Evolutionary conservation across 768 basidiomycete genomes (phyloP).

Genomic region (Xerocomellus chrysenteron): DNA sequence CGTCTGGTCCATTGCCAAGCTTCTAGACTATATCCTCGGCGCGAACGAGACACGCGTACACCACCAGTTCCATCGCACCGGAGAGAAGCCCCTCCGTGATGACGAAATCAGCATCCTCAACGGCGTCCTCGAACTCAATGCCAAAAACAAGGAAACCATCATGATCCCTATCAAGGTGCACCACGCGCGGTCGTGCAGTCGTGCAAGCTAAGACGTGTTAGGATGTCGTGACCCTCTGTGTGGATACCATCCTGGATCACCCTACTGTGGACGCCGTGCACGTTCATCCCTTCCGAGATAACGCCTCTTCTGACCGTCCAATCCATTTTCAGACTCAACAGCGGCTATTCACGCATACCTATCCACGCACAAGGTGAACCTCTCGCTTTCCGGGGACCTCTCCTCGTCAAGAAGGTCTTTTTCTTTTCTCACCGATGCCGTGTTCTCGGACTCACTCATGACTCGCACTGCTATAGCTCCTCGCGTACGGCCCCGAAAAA

Average conservation of each 20-base stretch:
- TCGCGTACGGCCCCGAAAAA: slow-evolving; percentile 86
- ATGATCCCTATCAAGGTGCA: slow-evolving; percentile 77
- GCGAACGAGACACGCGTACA: too few species aligned
- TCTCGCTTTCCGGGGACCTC: slow-evolving; percentile 72
- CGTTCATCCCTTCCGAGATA: slow-evolving; percentile 20
- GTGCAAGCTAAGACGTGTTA: slow-evolving; percentile 22
- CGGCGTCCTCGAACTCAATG: slow-evolving; percentile 75
- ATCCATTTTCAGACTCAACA: slow-evolving; percentile 48
- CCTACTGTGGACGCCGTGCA: slow-evolving; percentile 74
- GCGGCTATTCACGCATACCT: slow-evolving; percentile 91
- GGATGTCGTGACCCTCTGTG: slow-evolving; percentile 81
- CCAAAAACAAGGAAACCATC: slow-evolving; percentile 71
- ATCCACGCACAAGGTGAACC: slow-evolving; percentile 74
- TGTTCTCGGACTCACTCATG: not conserved
- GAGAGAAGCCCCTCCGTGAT: slow-evolving; percentile 72
- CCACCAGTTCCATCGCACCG: slow-evolving; percentile 74
- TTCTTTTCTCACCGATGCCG: not conserved
- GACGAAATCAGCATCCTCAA: slow-evolving; percentile 82
- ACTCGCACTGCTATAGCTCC: slow-evolving; percentile 48
- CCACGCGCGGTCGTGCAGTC: not conserved
- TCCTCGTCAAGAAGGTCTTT: slow-evolving; percentile 79
- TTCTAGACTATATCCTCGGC: slow-evolving; percentile 76
- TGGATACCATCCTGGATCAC: slow-evolving; percentile 79
- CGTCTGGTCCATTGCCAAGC: slow-evolving; percentile 65
- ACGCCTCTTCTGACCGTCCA: slow-evolving; percentile 7